Evolutionary conservation across 768 basidiomycete species (phyloP).

Genomic region (Dentipellis sp.): DNA sequence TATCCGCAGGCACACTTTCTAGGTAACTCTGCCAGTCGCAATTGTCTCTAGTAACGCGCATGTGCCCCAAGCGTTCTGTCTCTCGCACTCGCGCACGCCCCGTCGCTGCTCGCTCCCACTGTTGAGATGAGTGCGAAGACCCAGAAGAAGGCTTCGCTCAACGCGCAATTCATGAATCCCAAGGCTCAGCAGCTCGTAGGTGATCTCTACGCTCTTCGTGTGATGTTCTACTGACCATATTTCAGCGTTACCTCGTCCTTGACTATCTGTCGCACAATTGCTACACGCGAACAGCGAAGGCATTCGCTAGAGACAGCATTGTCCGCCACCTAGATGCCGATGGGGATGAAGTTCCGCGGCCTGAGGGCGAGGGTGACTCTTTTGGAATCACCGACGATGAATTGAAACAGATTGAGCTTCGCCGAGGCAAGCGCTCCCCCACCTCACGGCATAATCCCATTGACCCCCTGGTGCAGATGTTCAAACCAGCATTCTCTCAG

Average conservation of each 20-base stretch:
- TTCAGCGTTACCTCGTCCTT: constrained; percentile 59
- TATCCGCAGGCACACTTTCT: too few species aligned
- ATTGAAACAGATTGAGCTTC: constrained; percentile 6
- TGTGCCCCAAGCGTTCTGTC: too few species aligned
- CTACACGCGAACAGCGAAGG: constrained; percentile 60
- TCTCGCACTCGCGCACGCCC: too few species aligned
- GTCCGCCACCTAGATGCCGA: constrained; percentile 58
- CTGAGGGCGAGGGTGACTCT: constrained; percentile 16
- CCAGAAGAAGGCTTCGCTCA: background rate
- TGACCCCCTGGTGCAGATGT: constrained; percentile 43
- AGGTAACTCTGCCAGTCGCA: too few species aligned
- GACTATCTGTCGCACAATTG: constrained; percentile 72
- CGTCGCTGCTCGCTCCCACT: background rate
- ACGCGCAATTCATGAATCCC: background rate
- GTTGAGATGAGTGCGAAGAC: background rate
- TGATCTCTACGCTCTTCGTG: background rate
- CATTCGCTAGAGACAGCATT: constrained; percentile 55
- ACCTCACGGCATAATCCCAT: background rate
- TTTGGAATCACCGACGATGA: constrained; percentile 10
- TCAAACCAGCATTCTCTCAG: constrained; percentile 57
- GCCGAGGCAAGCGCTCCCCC: constrained; percentile 2
- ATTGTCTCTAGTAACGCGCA: too few species aligned
- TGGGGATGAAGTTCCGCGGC: constrained; percentile 49
- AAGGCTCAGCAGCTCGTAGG: constrained; percentile 7
- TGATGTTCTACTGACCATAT: background rate